phyloP scores from a whole-genome alignment of 2,329 filamentous ascomycete genomes.

The Elsinoe necatrix region DNA sequence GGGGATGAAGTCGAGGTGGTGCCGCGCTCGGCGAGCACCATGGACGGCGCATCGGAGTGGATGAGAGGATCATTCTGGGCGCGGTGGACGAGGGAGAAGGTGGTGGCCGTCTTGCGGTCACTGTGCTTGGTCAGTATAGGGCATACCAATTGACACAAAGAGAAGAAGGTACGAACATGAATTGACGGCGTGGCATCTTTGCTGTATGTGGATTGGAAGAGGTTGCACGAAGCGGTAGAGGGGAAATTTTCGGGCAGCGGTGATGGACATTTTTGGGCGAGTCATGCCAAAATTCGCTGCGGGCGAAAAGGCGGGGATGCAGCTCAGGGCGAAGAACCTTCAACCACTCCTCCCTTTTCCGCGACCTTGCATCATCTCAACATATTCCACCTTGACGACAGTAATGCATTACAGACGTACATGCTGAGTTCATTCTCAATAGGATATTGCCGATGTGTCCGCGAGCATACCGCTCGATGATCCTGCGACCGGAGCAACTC shows the following conservation, averaged over 20 bases:
- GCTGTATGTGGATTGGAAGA: not conserved
- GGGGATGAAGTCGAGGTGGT: slow-evolving; percentile 2
- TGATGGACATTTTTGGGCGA: slow-evolving; percentile 14
- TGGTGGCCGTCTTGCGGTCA: slow-evolving; percentile 85
- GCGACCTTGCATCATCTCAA: too few species aligned
- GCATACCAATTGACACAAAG: too few species aligned
- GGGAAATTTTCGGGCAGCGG: slow-evolving; percentile 2
- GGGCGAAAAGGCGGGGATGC: not conserved
- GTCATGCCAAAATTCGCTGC: slow-evolving; percentile 2
- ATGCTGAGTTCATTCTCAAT: too few species aligned
- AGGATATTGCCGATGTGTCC: too few species aligned
- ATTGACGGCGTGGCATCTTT: slow-evolving; percentile 66
- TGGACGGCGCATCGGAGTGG: slow-evolving; percentile 82
- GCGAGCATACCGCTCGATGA: too few species aligned
- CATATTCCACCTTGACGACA: too few species aligned
- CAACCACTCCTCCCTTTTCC: too few species aligned
- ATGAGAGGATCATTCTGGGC: slow-evolving; percentile 96
- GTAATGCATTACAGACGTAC: too few species aligned
- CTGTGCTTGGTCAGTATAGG: slow-evolving; percentile 9
- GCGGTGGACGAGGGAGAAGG: slow-evolving; percentile 89
- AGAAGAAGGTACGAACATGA: slow-evolving; percentile 53
- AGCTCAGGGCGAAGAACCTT: too few species aligned
- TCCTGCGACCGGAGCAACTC: too few species aligned
- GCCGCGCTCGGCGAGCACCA: slow-evolving; percentile 68
- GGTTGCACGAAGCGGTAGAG: not conserved